Conservation (phyloP, 768 basidiomycete species). For the Mycena epipterygia region DNA sequence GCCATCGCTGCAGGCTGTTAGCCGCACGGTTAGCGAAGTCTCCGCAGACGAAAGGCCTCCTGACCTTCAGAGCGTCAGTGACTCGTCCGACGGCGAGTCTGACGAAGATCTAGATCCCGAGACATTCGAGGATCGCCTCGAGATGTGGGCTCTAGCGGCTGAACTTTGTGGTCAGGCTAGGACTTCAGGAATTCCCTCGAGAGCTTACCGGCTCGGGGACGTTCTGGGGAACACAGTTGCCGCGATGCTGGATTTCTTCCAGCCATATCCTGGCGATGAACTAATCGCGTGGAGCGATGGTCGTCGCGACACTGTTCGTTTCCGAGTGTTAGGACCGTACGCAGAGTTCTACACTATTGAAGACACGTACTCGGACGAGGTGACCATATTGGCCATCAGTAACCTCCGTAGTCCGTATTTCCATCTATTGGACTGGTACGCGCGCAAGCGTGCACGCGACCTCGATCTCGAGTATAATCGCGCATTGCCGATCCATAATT, state of each 20-base stretch:
- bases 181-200: background rate
- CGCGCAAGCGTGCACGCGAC: background rate
- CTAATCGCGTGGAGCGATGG: background rate
- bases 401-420: background rate
- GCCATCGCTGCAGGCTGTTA: background rate
- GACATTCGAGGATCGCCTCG: background rate
- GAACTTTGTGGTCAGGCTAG: too few species aligned
- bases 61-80: too few species aligned
- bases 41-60: too few species aligned
- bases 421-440: conserved; percentile 5
- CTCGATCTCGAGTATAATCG: background rate
- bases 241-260: background rate
- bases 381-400: background rate
- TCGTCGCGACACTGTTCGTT: background rate
- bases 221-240: background rate
- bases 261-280: conserved; percentile 12
- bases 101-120: background rate
- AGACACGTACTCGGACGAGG: background rate
- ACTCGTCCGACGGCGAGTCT: too few species aligned
- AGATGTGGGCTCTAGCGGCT: background rate
- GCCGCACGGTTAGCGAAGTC: background rate
- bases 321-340: background rate
- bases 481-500: too few species aligned
- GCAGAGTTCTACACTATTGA: background rate
- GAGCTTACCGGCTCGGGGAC: background rate